These are phyloP conservation scores for Collybiopsis confluens DNA, from an alignment of 768 basidiomycete genomes.

Conservation along the genomic window DNA sequence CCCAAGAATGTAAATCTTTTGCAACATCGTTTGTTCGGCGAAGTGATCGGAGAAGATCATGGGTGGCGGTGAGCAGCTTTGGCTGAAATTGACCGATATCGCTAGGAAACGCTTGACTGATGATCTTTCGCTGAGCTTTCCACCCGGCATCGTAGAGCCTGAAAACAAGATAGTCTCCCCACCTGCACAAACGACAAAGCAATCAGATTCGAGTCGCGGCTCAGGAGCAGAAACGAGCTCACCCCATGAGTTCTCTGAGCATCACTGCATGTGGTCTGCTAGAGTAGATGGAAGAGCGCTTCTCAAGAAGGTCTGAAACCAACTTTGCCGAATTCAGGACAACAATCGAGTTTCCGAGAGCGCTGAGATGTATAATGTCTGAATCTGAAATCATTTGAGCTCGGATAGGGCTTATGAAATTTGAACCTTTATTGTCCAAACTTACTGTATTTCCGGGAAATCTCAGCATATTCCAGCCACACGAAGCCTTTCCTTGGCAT, in stretches of 20 bases:
- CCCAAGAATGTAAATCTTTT: background rate
- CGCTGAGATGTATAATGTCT: slow-evolving; percentile 21
- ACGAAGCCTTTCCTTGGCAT: slow-evolving; percentile 10
- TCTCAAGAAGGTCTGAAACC: slow-evolving; percentile 8
- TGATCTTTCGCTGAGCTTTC: slow-evolving; percentile 1
- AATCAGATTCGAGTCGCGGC: background rate
- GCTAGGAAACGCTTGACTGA: background rate
- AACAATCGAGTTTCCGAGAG: slow-evolving; percentile 3
- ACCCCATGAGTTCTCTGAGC: slow-evolving; percentile 12
- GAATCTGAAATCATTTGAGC: slow-evolving; percentile 10
- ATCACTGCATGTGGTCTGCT: slow-evolving; percentile 6
- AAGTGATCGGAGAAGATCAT: background rate
- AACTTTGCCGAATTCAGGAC: slow-evolving; percentile 7
- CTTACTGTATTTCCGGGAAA: slow-evolving; percentile 15
- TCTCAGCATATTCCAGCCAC: slow-evolving; percentile 17
- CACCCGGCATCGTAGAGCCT: background rate
- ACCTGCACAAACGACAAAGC: background rate
- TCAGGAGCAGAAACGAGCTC: background rate
- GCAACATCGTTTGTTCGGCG: background rate
- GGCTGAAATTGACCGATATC: background rate
- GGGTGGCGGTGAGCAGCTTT: background rate
- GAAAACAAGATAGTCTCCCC: background rate
- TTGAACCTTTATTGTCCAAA: background rate
- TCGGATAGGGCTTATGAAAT: too few species aligned
- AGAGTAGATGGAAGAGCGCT: slow-evolving; percentile 3